These are phyloP conservation scores for Chlorella sp. DNA, from an alignment of 139 green algal genomes.

Conservation along the genomic window DNA sequence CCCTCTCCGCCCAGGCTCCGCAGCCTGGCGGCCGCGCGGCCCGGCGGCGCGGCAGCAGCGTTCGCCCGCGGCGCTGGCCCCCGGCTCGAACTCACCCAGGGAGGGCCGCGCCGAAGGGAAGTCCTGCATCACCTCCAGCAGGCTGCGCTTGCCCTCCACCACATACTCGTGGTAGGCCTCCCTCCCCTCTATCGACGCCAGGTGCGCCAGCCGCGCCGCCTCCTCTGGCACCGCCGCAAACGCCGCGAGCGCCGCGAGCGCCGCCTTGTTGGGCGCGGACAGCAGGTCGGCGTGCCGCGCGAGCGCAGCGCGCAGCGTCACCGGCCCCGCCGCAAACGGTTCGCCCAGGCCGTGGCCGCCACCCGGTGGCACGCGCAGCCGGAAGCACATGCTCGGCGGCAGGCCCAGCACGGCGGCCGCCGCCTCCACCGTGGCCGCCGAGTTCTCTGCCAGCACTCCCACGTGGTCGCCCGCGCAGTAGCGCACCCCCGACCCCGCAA, in stretches of 20 bases:
- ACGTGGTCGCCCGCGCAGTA: conserved; percentile 87
- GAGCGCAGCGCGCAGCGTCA: conserved; percentile 72
- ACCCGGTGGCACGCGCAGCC: conserved; percentile 30
- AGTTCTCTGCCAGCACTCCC: conserved; percentile 85
- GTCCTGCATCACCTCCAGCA: conserved; percentile 83
- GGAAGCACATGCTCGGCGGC: conserved; percentile 27
- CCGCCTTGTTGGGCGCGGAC: conserved; percentile 69
- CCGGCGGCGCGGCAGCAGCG: no score
- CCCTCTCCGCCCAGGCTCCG: no score
- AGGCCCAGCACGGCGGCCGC: conserved; percentile 66
- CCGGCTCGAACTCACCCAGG: conserved; percentile 49
- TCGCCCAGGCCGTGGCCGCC: conserved; percentile 26
- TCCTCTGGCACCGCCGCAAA: conserved; percentile 61
- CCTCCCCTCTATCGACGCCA: conserved; percentile 72
- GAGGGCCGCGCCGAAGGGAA: conserved; percentile 80
- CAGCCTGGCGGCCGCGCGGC: no score
- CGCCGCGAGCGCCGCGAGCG: conserved; percentile 74
- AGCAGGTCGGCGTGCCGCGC: conserved; percentile 82
- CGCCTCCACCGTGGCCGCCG: conserved; percentile 58
- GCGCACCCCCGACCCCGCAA: conserved; percentile 32
- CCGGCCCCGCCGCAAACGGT: conserved; percentile 38
- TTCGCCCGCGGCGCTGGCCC: background rate
- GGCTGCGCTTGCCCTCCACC: conserved; percentile 36
- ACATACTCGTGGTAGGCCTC: conserved; percentile 70
- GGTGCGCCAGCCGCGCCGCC: conserved; percentile 54